Percentiles rank a stretch among this genome's conserved stretches.
Evolutionary conservation across 352 stramenopile species (phyloP).

Genomic region (Blastocystis hominis): DNA sequence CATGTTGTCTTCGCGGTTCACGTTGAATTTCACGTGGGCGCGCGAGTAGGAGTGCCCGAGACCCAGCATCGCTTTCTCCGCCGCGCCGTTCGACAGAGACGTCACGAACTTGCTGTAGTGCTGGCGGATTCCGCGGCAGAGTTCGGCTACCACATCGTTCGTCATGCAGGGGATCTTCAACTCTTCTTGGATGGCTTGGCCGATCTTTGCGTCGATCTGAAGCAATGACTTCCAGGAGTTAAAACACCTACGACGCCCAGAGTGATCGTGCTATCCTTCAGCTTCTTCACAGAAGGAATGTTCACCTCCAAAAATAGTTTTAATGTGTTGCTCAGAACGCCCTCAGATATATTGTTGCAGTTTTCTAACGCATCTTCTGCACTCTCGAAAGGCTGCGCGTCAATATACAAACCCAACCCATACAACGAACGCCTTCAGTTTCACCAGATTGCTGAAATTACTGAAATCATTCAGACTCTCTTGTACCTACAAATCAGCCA

Average conservation of each 20-base stretch:
- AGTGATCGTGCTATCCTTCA: constrained; percentile 77
- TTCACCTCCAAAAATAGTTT: constrained; percentile 99
- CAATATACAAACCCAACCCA: neutral
- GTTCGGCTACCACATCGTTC: constrained; percentile 90
- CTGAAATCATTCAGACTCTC: constrained; percentile 62
- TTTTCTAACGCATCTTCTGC: constrained; percentile 96
- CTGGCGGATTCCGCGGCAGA: constrained; percentile 85
- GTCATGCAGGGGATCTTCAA: constrained; percentile 83
- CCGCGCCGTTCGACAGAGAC: constrained; percentile 83
- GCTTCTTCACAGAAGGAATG: constrained; percentile 85
- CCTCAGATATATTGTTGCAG: constrained; percentile 94
- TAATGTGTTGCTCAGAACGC: constrained; percentile 78
- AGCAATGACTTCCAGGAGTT: neutral
- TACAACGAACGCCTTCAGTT: constrained; percentile 88
- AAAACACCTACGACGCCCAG: constrained; percentile 68
- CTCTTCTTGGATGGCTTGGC: constrained; percentile 86
- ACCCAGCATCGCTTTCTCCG: constrained; percentile 93
- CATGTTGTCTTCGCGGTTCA: constrained; percentile 98
- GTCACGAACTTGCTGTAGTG: constrained; percentile 96
- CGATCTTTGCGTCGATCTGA: constrained; percentile 79
- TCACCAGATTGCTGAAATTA: constrained; percentile 88
- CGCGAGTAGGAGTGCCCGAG: constrained; percentile 97
- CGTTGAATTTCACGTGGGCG: constrained; percentile 98
- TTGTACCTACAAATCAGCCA: neutral
- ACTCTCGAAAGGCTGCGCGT: constrained; percentile 85